Percentiles rank a stretch among this genome's conserved stretches.
Evolutionary conservation across 2,329 filamentous ascomycete genomes (phyloP).

Genomic region (Rhexocercosporidium sp.): DNA sequence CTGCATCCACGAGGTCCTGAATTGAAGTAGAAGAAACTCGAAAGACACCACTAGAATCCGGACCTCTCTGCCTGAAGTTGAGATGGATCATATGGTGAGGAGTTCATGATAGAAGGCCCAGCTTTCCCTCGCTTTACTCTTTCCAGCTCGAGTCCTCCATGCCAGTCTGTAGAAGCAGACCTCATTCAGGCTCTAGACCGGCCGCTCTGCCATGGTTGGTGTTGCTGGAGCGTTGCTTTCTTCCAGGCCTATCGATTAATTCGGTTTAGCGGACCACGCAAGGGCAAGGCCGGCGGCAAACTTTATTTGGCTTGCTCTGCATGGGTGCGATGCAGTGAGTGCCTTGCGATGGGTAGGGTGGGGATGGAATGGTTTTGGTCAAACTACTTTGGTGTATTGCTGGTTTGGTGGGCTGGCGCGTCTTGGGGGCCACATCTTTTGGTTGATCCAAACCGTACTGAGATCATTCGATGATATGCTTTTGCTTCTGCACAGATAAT

Average conservation of each 20-base stretch:
- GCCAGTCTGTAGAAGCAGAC: neutral
- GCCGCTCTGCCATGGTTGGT: slow-evolving; percentile 3
- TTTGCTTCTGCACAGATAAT: too few species aligned
- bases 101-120: too few species aligned
- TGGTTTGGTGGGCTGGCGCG: neutral
- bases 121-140: too few species aligned
- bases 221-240: neutral
- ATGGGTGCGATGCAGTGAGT: neutral
- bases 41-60: too few species aligned
- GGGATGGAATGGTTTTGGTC: neutral
- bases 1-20: too few species aligned
- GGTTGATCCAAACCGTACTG: too few species aligned
- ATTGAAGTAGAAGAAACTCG: too few species aligned
- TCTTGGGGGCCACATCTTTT: too few species aligned
- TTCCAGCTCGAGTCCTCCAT: too few species aligned
- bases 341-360: slow-evolving; percentile 1
- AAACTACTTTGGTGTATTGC: neutral
- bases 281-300: neutral
- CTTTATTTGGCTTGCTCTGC: slow-evolving; percentile 2
- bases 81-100: too few species aligned
- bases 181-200: neutral
- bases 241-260: neutral
- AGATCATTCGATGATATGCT: too few species aligned
- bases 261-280: neutral
- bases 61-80: too few species aligned